phyloP scores from a whole-genome alignment of 2,329 filamentous ascomycete genomes.

The Aureobasidium musti region DNA sequence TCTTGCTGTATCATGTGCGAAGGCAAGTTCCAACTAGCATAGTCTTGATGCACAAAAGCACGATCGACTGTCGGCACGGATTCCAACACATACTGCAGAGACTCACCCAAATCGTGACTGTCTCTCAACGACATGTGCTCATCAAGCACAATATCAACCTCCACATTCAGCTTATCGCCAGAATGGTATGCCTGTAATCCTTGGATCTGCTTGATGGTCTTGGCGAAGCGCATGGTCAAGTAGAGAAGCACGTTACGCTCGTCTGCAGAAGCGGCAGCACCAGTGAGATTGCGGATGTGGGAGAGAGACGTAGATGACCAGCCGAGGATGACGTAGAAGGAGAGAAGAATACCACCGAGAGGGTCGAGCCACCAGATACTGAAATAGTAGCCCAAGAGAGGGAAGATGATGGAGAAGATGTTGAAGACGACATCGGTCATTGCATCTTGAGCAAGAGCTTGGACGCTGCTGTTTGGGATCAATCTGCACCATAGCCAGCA shows the following conservation, averaged over 20 bases:
- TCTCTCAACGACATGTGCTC: conserved; percentile 73
- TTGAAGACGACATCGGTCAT: conserved; percentile 86
- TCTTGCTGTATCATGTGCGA: conserved; percentile 54
- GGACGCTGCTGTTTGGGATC: conserved; percentile 82
- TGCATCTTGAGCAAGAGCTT: conserved; percentile 70
- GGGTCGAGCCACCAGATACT: conserved; percentile 82
- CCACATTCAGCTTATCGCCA: conserved; percentile 80
- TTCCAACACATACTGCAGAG: conserved; percentile 80
- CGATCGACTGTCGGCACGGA: conserved; percentile 73
- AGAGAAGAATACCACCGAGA: conserved; percentile 75
- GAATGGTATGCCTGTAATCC: conserved; percentile 82
- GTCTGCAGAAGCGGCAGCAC: conserved; percentile 75
- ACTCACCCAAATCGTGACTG: conserved; percentile 77
- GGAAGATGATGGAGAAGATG: conserved; percentile 83
- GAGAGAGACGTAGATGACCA: conserved; percentile 73
- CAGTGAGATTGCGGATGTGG: conserved; percentile 79
- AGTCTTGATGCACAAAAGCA: conserved; percentile 57
- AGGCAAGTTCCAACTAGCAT: conserved; percentile 53
- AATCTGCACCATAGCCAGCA: conserved; percentile 88
- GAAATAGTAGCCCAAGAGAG: conserved; percentile 75
- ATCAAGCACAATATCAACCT: conserved; percentile 81
- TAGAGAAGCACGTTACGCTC: conserved; percentile 85
- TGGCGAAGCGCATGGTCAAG: conserved; percentile 90
- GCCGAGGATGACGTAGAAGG: conserved; percentile 74
- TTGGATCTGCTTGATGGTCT: conserved; percentile 82